Base-by-base conservation (phyloP, 73 alveolate genomes). In the Stentor roeselii region DNA sequence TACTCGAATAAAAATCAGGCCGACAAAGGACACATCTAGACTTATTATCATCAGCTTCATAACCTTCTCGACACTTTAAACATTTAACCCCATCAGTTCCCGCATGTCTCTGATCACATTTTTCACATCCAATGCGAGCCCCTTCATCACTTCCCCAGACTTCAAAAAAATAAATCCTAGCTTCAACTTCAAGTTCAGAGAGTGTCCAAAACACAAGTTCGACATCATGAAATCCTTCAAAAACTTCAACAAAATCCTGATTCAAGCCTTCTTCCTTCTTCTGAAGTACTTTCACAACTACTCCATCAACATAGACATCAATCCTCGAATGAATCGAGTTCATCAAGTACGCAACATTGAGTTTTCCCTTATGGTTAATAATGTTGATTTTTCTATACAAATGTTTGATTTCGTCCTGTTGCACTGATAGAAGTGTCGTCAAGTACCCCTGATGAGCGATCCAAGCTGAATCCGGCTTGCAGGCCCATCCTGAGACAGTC, bases 131-230 rank as follows among this genome's bases (percentile, higher is more conserved):
- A 15, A 30, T 32, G 14, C 42, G 34, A 67, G 50, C 80, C 14
- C 80, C 80, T 67, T 67, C 80, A 67, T 67, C 37, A 67, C 80
- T 67, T 1, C 80, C 80, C 34, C 34, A n/a, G 34, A 67, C 34
- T 2, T 0, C 34, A 1, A 67, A 27, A 2, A 11, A 0, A 67
- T 67, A 67, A 67, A 67, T 67, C 41, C 80, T 67, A 27, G 34
- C 21, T 67, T 67, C 80, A 27, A 15, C 80, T 27, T 27, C 37
- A 11, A 2, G 11, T 32, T 6, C 21, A 27, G 11, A 27, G 41
- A 1, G 0, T 21, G 80, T 30, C 37, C 42, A 21, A 67, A 27
- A 67, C 14, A 21, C 37, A 36, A 36, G 34, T 2, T 67, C 80
- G 34, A 67, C 27, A 1, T 30, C 41, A 67, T 67, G n/a, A 21